Evolutionary conservation across 2,329 filamentous ascomycete genomes (phyloP), one percentile per base, ranked within the genome.

Genomic region (Diplodia sapinea): DNA sequence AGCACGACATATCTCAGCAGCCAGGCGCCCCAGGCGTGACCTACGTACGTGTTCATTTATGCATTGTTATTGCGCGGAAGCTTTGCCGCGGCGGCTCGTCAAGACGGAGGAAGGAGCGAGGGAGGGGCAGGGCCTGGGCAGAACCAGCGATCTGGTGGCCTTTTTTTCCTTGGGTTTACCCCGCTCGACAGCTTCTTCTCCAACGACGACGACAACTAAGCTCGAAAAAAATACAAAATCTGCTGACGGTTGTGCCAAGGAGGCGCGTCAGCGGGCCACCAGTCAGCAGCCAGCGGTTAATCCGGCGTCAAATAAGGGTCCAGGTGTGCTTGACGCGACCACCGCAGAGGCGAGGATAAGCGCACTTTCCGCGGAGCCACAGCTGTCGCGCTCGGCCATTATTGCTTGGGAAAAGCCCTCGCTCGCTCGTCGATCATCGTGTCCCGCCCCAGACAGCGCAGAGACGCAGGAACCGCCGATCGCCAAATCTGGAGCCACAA

Each of bases 401-500:
- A n/a, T 59, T 26, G 20, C 55, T 40, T 26, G 55, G 49, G 49
- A 17, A 56, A 36, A n/a, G 56, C 23, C 23, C 23, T 61, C 56
- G 36, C 31, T 23, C 33, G 54, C 33, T 13, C 55, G 56, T 61
- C 57, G 57, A 61, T 61, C 57, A 61, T 49, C 57, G 40, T 50
- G 43, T 47, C 9, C 43, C 57, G 23, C 57, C 57, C 57, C 57
- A 61, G 57, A 61, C 56, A 26, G 47, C 40, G 57, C 57, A 61
- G 40, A 47, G 55, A 61, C 57, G 57, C 57, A 61, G 57, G 57
- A 61, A 61, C 57, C 40, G 40, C 57, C 47, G 57, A 61, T 61
- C 57, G 57, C 29, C 57, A 40, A 61, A 61, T 61, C 57, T 40
- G 57, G 57, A 49, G 56, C 56, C 38, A 61, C 40, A 40, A 17